These are phyloP conservation scores for Diplodia intermedia DNA, from an alignment of 2,329 filamentous ascomycete genomes.

Conservation along the genomic window DNA sequence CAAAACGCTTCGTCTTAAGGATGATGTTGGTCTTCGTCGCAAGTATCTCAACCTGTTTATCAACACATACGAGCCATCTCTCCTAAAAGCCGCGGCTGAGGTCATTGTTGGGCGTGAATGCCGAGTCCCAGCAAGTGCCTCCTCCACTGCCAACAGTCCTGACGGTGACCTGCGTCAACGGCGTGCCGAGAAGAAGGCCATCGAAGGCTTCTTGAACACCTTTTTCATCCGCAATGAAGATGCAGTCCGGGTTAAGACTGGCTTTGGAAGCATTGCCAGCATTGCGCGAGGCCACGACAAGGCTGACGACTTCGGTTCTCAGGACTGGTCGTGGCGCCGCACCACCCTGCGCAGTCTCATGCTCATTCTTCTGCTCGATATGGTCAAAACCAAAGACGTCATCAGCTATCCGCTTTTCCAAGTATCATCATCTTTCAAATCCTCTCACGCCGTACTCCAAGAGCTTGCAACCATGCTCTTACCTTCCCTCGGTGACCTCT, in stretches of 20 bases:
- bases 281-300: constrained; percentile 45
- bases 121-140: constrained; percentile 45
- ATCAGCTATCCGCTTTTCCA: constrained; percentile 59
- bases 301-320: constrained; percentile 50
- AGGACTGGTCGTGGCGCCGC: constrained; percentile 60
- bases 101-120: constrained; percentile 65
- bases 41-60: constrained; percentile 65
- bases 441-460: constrained; percentile 61
- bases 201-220: constrained; percentile 62
- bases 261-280: constrained; percentile 48
- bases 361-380: constrained; percentile 66
- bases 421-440: constrained; percentile 60
- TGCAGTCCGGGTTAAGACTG: constrained; percentile 50
- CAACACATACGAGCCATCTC: constrained; percentile 61
- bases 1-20: constrained; percentile 56
- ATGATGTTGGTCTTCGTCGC: constrained; percentile 65
- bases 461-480: constrained; percentile 61
- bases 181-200: constrained; percentile 50
- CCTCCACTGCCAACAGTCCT: constrained; percentile 45
- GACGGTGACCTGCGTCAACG: constrained; percentile 45
- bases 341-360: constrained; percentile 65
- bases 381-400: constrained; percentile 52
- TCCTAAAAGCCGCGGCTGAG: constrained; percentile 62
- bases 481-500: constrained; percentile 65
- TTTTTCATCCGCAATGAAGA: constrained; percentile 67